Conservation (phyloP, 2,329 filamentous ascomycete species). For the Claviceps lovelessii region DNA sequence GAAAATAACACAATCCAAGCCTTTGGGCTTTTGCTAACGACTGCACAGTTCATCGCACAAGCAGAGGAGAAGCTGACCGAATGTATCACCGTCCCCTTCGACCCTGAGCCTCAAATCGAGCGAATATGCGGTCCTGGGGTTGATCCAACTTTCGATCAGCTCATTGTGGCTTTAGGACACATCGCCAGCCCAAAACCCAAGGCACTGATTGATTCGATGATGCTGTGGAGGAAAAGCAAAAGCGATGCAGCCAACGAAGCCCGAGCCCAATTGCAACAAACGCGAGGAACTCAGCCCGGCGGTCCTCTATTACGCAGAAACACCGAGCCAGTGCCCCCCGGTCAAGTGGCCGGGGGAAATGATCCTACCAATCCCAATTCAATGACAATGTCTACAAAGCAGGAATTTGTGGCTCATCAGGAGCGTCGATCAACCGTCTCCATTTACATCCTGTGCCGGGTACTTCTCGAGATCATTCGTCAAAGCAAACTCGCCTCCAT, state of each 20-base stretch:
- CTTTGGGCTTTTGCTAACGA: conserved; percentile 7
- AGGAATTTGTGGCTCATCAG: conserved; percentile 62
- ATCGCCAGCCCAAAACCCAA: conserved; percentile 92
- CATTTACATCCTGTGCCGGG: conserved; percentile 88
- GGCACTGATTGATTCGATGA: conserved; percentile 88
- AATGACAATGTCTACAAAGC: conserved; percentile 34
- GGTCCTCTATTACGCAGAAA: conserved; percentile 52
- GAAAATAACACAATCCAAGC: background rate
- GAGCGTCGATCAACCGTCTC: conserved; percentile 88
- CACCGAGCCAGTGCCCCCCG: conserved; percentile 52
- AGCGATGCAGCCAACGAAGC: conserved; percentile 72
- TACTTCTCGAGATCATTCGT: conserved; percentile 83
- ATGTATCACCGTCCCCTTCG: conserved; percentile 66
- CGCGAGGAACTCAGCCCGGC: conserved; percentile 26
- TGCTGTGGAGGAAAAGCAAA: conserved; percentile 95
- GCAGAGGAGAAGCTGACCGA: conserved; percentile 93
- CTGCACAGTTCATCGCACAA: conserved; percentile 65
- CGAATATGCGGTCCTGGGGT: conserved; percentile 79
- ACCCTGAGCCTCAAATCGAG: conserved; percentile 74
- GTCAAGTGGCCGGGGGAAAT: conserved; percentile 10
- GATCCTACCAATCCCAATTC: conserved; percentile 21
- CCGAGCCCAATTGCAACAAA: conserved; percentile 41
- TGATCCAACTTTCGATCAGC: conserved; percentile 81
- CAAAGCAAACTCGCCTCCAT: conserved; percentile 75
- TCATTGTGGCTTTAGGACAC: conserved; percentile 83